A percentile compares a stretch with the other conserved stretches of the same genome.
phyloP scores from a whole-genome alignment of 2,329 filamentous ascomycete genomes.

The Ceratocystis huliohia region DNA sequence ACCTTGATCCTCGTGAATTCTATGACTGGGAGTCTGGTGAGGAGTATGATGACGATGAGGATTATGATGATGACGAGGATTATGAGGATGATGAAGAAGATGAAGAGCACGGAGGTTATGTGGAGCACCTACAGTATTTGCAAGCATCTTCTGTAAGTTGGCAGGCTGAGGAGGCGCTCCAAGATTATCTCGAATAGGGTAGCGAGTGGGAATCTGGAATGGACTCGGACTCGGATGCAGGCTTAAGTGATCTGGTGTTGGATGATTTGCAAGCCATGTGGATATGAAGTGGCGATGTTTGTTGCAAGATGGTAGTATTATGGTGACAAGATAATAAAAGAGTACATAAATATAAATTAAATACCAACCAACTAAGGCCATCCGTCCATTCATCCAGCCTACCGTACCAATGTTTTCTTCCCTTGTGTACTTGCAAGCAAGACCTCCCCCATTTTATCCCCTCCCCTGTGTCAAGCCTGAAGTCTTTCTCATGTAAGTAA shows the following conservation, averaged over 20 bases:
- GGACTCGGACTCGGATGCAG: neutral
- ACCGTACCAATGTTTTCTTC: neutral
- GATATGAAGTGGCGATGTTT: neutral
- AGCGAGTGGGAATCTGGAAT: slow-evolving; percentile 6
- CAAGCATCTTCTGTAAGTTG: neutral
- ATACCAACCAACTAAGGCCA: neutral
- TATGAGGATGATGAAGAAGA: neutral
- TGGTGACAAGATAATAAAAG: neutral
- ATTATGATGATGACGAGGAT: neutral
- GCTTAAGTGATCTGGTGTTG: neutral
- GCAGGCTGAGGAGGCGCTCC: neutral
- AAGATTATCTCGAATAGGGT: neutral
- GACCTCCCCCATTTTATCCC: neutral
- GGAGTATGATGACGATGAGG: neutral
- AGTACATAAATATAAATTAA: neutral
- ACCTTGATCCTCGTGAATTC: neutral
- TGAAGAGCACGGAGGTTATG: too few species aligned
- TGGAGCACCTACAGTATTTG: too few species aligned
- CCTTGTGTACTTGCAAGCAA: neutral
- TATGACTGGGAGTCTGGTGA: neutral
- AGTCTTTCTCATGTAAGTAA: too few species aligned
- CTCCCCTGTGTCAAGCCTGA: neutral
- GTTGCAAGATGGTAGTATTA: too few species aligned
- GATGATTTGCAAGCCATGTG: neutral
- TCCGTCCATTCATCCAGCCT: neutral